A percentile compares a stretch with the other conserved stretches of the same genome.
Evolutionary conservation across 129 eudicot species (phyloP).

Genomic region (Lonicera japonica): DNA sequence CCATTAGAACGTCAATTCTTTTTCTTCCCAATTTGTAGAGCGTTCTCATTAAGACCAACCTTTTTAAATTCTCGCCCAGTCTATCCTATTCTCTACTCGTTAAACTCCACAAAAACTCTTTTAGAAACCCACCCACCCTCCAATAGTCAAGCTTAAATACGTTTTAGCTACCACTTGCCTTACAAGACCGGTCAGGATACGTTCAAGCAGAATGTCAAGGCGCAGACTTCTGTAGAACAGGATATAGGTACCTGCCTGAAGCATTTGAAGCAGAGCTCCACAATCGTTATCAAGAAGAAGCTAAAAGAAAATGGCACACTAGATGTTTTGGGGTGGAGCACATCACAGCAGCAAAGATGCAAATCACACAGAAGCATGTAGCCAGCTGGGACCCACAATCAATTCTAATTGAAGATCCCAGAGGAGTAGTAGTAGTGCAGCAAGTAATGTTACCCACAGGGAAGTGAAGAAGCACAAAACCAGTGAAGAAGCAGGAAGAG

Average conservation of each 20-base stretch:
- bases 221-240: conserved; percentile 10
- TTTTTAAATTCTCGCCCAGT: too few relatives aligned
- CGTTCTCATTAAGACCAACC: too few relatives aligned
- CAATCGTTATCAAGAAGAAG: conserved; percentile 19
- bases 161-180: background rate
- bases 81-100: too few relatives aligned
- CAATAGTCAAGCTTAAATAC: background rate
- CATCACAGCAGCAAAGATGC: conserved; percentile 39
- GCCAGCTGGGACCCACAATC: conserved; percentile 74
- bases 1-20: too few relatives aligned
- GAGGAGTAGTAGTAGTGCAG: conserved; percentile 29
- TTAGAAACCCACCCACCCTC: background rate
- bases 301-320: conserved; percentile 31
- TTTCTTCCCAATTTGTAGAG: too few relatives aligned
- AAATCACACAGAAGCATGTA: conserved; percentile 35
- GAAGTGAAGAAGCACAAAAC: conserved; percentile 78
- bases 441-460: conserved; percentile 41
- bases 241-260: conserved; percentile 36
- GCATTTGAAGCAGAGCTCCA: conserved; percentile 35
- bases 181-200: too few relatives aligned
- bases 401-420: conserved; percentile 59
- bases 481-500: conserved; percentile 74
- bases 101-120: too few relatives aligned
- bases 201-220: background rate
- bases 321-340: conserved; percentile 23